Base-by-base conservation (phyloP, 208 protist genomes). In the Leishmania major region DNA sequence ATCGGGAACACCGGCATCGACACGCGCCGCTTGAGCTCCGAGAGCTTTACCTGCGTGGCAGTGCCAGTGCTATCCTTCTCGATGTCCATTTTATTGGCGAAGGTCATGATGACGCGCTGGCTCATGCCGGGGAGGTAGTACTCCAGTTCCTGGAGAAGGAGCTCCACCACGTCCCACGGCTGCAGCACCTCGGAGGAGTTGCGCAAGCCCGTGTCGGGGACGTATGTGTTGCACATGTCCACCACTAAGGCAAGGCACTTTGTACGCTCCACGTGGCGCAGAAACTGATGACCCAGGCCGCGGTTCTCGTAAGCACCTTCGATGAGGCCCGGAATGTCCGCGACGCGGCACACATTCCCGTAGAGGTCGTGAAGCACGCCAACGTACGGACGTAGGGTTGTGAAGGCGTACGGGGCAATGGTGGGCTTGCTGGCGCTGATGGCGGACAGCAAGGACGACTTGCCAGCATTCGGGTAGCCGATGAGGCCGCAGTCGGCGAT, bases 71-170 rank as follows among this genome's bases (percentile, higher is more conserved):
- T 81, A 77, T 98, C 96, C 35, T 77, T 84, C 43, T 91, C 84
- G 0, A 96, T 51, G 82, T 98, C 96, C 95, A 98, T 98, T 84
- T 98, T 98, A 84, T 97, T 98, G 4, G 93, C 95, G 55, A 97
- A 94, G 47, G 96, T 84, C 90, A 97, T 95, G 62, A 97, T 81
- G 49, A 91, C 95, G 22, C 90, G 83, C 59, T 90, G 87, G 49
- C 91, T 95, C 47, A 98, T 81, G 7, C 87, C 82, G 1, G 91
- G 89, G 10, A 93, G 81, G 82, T 98, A 98, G 87, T 97, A 98
- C 80, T 97, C 93, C 31, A 98, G 80, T 86, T 98, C 95, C 35
- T 88, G 64, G 64, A 90, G 84, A 49, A 98, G 87, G 25, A 85
- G 83, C 72, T 93, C 88, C 45, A 98, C 89, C 1, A 97, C 94